Percentiles rank a stretch among this genome's conserved stretches.
Evolutionary conservation across 2,329 filamentous ascomycete species (phyloP).

Genomic region (Exophiala phaeomuriformis): DNA sequence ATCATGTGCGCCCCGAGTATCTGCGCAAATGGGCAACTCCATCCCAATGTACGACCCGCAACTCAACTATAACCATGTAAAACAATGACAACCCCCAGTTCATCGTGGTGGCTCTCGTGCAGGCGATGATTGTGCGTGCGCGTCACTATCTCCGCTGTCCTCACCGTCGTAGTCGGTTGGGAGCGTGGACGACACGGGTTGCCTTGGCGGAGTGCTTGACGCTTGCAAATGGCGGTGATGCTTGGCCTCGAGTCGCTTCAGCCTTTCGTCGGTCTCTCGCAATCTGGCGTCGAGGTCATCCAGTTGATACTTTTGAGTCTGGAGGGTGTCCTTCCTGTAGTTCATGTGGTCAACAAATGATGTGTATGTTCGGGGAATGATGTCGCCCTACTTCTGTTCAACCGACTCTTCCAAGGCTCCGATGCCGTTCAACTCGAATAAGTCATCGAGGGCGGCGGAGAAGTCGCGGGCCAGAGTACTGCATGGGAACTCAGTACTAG

Average conservation of each 20-base stretch:
- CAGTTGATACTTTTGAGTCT: constrained; percentile 67
- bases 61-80: neutral
- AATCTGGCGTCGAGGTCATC: constrained; percentile 78
- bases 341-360: neutral
- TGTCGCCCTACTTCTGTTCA: constrained; percentile 60
- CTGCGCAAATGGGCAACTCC: no score
- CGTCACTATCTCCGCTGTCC: constrained; percentile 21
- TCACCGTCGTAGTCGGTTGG: constrained; percentile 6
- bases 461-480: constrained; percentile 86
- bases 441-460: constrained; percentile 74
- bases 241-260: constrained; percentile 41
- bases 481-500: constrained; percentile 12
- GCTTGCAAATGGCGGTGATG: constrained; percentile 17
- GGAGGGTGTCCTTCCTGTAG: constrained; percentile 69
- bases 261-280: constrained; percentile 73
- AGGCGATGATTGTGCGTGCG: constrained; percentile 8
- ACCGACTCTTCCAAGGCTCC: constrained; percentile 67
- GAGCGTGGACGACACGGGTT: constrained; percentile 6
- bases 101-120: constrained; percentile 3
- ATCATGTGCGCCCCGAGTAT: no score
- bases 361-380: neutral
- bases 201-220: constrained; percentile 2
- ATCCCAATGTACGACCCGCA: no score
- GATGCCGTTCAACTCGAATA: constrained; percentile 79
- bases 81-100: neutral